These are phyloP conservation scores for Aurantiochytrium sp. DNA, from an alignment of 108 stramenopile genomes.

Conservation along the genomic window DNA sequence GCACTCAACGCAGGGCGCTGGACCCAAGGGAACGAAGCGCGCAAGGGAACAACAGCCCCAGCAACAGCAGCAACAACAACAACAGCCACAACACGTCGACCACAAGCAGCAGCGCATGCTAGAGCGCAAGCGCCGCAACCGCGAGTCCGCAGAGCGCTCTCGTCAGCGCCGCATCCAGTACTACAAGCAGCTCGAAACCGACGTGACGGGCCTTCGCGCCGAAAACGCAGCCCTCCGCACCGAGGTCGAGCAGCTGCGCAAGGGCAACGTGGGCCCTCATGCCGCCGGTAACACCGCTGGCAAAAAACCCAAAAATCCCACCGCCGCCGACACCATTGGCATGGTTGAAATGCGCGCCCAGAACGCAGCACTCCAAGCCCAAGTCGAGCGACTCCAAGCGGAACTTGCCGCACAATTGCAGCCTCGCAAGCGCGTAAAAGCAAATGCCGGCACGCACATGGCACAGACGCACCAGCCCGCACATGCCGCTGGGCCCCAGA, in stretches of 20 bases:
- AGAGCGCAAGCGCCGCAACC: constrained; percentile 2
- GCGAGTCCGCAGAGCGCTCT: constrained; percentile 7
- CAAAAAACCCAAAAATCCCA: not conserved
- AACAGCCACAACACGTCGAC: not conserved
- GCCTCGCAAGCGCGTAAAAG: not conserved
- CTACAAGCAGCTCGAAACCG: constrained; percentile 16
- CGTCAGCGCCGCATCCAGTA: not conserved
- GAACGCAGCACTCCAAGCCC: not conserved
- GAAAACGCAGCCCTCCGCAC: not conserved
- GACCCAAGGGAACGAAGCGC: not conserved
- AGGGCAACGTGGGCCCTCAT: not conserved
- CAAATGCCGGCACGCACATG: too few species aligned
- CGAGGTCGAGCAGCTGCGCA: constrained; percentile 9
- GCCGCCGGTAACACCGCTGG: too few species aligned
- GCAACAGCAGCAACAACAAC: too few species aligned
- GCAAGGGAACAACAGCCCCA: not conserved
- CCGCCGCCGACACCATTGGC: not conserved
- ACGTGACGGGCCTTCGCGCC: not conserved
- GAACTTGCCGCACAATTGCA: not conserved
- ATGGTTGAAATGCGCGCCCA: not conserved
- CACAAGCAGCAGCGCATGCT: not conserved
- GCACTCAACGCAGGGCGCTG: too few species aligned
- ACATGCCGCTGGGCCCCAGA: too few species aligned
- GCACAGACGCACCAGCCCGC: too few species aligned
- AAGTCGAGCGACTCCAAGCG: not conserved